These are phyloP conservation scores for Blastobotrys ciferrii DNA, from an alignment of 1,139 yeast genomes.

Conservation along the genomic window DNA sequence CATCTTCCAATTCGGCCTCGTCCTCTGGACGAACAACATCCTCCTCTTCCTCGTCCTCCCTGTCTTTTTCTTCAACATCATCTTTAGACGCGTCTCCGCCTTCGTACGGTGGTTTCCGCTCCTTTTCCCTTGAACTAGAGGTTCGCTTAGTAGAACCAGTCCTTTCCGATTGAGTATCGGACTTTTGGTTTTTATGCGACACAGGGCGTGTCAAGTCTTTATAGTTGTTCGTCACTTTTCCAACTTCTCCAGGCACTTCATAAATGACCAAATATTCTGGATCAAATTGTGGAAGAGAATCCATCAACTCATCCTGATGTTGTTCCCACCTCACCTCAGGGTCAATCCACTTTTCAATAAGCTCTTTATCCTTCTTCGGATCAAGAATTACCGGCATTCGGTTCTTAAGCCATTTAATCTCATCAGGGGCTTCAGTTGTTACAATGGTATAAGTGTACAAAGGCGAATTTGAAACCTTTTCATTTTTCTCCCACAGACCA, in stretches of 20 bases:
- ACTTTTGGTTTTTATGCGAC: not conserved
- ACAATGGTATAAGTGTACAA: slow-evolving; percentile 64
- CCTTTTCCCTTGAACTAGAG: not conserved
- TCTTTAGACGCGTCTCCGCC: too few species aligned
- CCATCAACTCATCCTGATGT: slow-evolving; percentile 23
- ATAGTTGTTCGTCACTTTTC: slow-evolving; percentile 55
- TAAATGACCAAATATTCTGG: slow-evolving; percentile 45
- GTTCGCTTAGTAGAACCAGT: not conserved
- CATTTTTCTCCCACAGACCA: slow-evolving; percentile 55
- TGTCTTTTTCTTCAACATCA: not conserved
- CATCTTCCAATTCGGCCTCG: not conserved
- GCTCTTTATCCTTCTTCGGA: slow-evolving; percentile 37
- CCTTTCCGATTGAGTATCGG: not conserved
- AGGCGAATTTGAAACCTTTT: slow-evolving; percentile 26
- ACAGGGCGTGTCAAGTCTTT: slow-evolving; percentile 45
- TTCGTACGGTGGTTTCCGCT: too few species aligned
- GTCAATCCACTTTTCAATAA: slow-evolving; percentile 63
- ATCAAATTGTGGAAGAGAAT: slow-evolving; percentile 20
- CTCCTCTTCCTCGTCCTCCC: not conserved
- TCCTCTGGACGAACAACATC: not conserved
- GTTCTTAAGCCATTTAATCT: slow-evolving; percentile 65
- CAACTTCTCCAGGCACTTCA: slow-evolving; percentile 62
- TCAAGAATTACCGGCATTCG: slow-evolving; percentile 73
- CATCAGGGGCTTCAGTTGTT: slow-evolving; percentile 65
- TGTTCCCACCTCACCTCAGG: slow-evolving; percentile 44